Evolutionary conservation across 768 basidiomycete genomes (phyloP).

Genomic region (Saitozyma podzolica): DNA sequence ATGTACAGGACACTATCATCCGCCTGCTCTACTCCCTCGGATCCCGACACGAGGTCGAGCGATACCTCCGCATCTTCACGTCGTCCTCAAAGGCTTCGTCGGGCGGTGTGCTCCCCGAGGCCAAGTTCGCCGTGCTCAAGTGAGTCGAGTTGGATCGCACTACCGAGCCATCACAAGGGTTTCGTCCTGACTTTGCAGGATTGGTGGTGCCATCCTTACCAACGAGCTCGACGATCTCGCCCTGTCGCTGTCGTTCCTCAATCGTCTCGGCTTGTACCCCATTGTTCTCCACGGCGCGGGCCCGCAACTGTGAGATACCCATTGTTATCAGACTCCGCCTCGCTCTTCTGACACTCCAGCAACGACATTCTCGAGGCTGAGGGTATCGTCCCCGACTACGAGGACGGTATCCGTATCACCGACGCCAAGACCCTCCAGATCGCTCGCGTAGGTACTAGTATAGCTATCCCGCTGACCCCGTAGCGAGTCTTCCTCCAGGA

Average conservation of each 20-base stretch:
- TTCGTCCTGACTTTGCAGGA: constrained; percentile 47
- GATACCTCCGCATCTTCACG: constrained; percentile 96
- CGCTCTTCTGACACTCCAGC: constrained; percentile 36
- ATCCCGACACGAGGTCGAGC: constrained; percentile 94
- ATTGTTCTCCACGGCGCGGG: constrained; percentile 96
- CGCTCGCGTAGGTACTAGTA: constrained; percentile 62
- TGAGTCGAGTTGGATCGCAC: constrained; percentile 18
- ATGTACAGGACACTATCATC: constrained; percentile 84
- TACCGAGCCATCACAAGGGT: not conserved
- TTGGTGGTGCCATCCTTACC: constrained; percentile 88
- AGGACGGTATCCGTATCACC: constrained; percentile 95
- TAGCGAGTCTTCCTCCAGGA: constrained; percentile 90
- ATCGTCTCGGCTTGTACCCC: constrained; percentile 95
- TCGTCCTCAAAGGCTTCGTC: constrained; percentile 79
- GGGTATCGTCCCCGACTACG: constrained; percentile 93
- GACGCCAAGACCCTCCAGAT: constrained; percentile 91
- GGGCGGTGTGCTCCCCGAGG: constrained; percentile 55
- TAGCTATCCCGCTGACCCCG: not conserved
- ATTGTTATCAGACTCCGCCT: not conserved
- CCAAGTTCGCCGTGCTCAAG: constrained; percentile 97
- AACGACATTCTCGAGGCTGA: constrained; percentile 91
- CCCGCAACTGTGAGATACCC: constrained; percentile 62
- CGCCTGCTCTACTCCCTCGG: constrained; percentile 95
- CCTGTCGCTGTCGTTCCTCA: constrained; percentile 91
- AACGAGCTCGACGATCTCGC: constrained; percentile 91